Conservation (phyloP, 768 basidiomycete species). For the Gloeopeniophorella convolvens region DNA sequence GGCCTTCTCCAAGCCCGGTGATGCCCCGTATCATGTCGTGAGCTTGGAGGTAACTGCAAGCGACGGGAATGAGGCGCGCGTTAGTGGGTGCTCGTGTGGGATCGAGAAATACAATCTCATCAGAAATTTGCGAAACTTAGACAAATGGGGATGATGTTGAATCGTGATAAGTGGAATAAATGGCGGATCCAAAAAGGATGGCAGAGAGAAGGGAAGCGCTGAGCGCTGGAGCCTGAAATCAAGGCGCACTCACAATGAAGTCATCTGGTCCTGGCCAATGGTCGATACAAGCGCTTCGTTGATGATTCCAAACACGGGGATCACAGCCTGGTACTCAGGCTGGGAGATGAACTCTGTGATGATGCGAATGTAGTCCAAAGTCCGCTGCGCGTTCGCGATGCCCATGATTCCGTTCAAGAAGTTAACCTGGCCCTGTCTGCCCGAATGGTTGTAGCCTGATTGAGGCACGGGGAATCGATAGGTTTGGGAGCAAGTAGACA, state of each 20-base stretch:
- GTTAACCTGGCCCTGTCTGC: constrained; percentile 56
- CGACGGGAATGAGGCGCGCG: constrained; percentile 32
- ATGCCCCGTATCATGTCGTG: constrained; percentile 68
- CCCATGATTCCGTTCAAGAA: constrained; percentile 77
- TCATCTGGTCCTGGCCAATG: constrained; percentile 52
- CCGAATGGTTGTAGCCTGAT: constrained; percentile 52
- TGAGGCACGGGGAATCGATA: neutral
- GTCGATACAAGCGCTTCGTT: constrained; percentile 53
- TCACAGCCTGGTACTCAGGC: constrained; percentile 59
- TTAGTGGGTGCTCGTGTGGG: neutral
- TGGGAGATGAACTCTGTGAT: constrained; percentile 81
- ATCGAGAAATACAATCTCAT: constrained; percentile 3
- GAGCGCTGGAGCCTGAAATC: constrained; percentile 26
- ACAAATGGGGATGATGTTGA: constrained; percentile 1
- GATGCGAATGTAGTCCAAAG: constrained; percentile 71
- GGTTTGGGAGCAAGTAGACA: neutral
- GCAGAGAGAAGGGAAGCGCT: neutral
- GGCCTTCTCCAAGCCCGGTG: constrained; percentile 64
- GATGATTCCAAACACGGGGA: constrained; percentile 56
- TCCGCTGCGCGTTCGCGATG: constrained; percentile 78
- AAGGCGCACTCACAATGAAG: constrained; percentile 47
- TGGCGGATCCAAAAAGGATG: neutral
- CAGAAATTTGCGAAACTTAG: neutral
- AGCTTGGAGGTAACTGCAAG: constrained; percentile 47
- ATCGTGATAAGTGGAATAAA: neutral